A percentile compares a stretch with the other conserved stretches of the same genome.
These are phyloP conservation scores for Diatrype stigma DNA, from an alignment of 2,329 filamentous ascomycete species.

Conservation along the genomic window DNA sequence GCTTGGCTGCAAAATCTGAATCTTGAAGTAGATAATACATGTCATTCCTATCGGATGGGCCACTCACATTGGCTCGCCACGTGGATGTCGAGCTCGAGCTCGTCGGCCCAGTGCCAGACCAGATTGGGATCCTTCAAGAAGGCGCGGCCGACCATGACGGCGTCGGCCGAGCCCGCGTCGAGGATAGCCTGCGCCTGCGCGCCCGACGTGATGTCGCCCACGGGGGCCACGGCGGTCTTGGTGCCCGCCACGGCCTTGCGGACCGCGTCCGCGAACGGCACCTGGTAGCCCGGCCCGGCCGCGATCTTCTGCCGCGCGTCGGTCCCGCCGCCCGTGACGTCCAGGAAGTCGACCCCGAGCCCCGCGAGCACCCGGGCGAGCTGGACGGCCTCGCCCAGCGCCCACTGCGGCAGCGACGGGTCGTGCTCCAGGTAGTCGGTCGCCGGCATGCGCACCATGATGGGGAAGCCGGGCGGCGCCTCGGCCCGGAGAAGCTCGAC, in stretches of 20 bases:
- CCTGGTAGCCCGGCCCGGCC: constrained; percentile 64
- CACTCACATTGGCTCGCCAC: constrained; percentile 49
- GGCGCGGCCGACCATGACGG: constrained; percentile 52
- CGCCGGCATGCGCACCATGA: neutral
- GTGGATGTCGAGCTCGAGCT: constrained; percentile 52
- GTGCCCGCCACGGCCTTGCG: constrained; percentile 67
- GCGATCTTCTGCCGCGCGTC: constrained; percentile 56
- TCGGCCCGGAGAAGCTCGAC: constrained; percentile 16
- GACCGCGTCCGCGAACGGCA: constrained; percentile 63
- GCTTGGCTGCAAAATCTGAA: too few species aligned
- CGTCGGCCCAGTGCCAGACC: constrained; percentile 58
- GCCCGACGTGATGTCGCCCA: constrained; percentile 56
- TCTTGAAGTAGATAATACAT: too few species aligned
- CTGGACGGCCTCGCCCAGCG: constrained; percentile 55
- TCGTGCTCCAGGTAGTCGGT: constrained; percentile 59
- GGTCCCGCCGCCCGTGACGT: constrained; percentile 66
- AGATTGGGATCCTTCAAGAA: constrained; percentile 62
- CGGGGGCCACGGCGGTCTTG: constrained; percentile 50
- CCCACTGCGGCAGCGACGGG: constrained; percentile 60
- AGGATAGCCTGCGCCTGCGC: constrained; percentile 52
- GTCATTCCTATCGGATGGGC: too few species aligned
- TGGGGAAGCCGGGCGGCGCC: constrained; percentile 3
- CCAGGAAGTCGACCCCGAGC: constrained; percentile 68
- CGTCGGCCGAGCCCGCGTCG: constrained; percentile 48
- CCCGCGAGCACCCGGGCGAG: constrained; percentile 62